Conservation (phyloP, 768 basidiomycete species). For the Cystobasidium onofrii region DNA sequence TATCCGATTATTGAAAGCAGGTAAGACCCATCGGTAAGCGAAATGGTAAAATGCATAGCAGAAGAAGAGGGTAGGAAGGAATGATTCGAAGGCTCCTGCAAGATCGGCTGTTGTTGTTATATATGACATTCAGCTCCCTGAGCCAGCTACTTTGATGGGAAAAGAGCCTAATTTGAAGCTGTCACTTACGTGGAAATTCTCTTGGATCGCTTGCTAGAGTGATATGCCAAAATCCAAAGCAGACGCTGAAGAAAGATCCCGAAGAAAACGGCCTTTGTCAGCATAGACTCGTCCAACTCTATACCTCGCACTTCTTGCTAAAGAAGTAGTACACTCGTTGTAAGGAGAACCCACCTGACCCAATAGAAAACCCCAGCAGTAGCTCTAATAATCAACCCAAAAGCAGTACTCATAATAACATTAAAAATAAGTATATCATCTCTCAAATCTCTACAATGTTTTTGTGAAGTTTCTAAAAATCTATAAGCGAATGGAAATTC, state of each 20-base stretch:
- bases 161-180: neutral
- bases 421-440: constrained; percentile 65
- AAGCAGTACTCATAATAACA: constrained; percentile 56
- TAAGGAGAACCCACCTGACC: constrained; percentile 59
- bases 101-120: constrained; percentile 69
- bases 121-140: too few relatives aligned
- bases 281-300: too few relatives aligned
- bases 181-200: constrained; percentile 33
- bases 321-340: too few relatives aligned
- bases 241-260: constrained; percentile 45
- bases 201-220: constrained; percentile 55
- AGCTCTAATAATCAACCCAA: constrained; percentile 68
- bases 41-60: constrained; percentile 70
- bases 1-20: constrained; percentile 59
- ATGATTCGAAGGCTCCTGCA: constrained; percentile 64
- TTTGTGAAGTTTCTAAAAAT: constrained; percentile 52
- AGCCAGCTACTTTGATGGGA: constrained; percentile 48
- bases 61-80: constrained; percentile 69
- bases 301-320: too few relatives aligned
- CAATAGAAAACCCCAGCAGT: constrained; percentile 65
- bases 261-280: too few relatives aligned
- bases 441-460: constrained; percentile 65
- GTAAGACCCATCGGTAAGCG: constrained; percentile 65
- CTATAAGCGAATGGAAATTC: constrained; percentile 65
- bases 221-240: constrained; percentile 66